phyloP scores from a whole-genome alignment of 2,329 filamentous ascomycete genomes.

The Fusarium pseudonygamai region DNA sequence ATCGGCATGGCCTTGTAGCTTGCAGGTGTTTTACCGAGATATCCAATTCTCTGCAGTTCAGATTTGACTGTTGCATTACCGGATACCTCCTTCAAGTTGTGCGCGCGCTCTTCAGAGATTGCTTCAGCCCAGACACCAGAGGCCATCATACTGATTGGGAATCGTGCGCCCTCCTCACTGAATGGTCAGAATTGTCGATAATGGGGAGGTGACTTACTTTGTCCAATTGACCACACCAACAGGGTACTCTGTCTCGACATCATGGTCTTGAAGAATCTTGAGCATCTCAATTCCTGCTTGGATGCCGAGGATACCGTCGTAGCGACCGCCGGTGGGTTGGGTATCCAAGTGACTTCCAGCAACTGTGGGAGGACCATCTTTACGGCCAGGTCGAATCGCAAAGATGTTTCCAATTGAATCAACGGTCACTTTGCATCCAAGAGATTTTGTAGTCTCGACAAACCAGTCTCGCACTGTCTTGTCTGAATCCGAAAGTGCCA shows the following conservation, averaged over 20 bases:
- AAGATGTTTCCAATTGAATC: conserved; percentile 87
- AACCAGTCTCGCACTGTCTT: conserved; percentile 82
- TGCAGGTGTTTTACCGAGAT: conserved; percentile 62
- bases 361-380: conserved; percentile 70
- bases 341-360: conserved; percentile 77
- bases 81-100: conserved; percentile 68
- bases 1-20: conserved; percentile 58
- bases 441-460: conserved; percentile 64
- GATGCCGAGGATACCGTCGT: conserved; percentile 82
- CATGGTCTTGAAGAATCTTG: conserved; percentile 71
- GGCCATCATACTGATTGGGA: conserved; percentile 77
- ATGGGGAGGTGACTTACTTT: conserved; percentile 55
- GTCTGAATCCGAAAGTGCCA: conserved; percentile 76
- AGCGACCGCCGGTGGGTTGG: conserved; percentile 71
- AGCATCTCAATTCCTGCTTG: conserved; percentile 78
- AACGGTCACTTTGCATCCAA: conserved; percentile 74
- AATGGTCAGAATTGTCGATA: neutral
- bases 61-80: conserved; percentile 41
- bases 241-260: conserved; percentile 74
- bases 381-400: conserved; percentile 71
- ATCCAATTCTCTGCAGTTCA: conserved; percentile 76
- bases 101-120: conserved; percentile 69
- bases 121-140: conserved; percentile 82
- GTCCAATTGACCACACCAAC: conserved; percentile 84
- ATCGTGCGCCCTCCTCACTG: conserved; percentile 83